Conservation (phyloP, 176 grass and related monocot genomes). For the Avena insularis region DNA sequence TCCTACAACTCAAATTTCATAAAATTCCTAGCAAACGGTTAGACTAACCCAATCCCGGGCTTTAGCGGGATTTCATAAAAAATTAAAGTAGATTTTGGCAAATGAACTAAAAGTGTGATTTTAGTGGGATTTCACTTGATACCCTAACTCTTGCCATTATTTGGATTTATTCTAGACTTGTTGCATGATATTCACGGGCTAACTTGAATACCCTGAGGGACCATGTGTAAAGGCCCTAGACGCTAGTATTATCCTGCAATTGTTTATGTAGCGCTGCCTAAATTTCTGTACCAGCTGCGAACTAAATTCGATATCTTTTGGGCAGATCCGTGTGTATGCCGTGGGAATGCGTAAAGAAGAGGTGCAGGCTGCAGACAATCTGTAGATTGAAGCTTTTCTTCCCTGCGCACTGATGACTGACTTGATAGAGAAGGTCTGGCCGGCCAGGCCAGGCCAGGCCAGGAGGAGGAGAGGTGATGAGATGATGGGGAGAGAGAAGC, state of each 20-base stretch:
- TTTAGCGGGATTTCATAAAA: no score
- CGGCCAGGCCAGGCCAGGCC: background rate
- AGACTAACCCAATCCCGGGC: background rate
- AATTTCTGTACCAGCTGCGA: slow-evolving; percentile 36
- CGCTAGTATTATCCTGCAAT: background rate
- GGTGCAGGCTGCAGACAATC: slow-evolving; percentile 21
- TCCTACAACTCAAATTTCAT: background rate
- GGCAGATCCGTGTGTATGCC: slow-evolving; percentile 42
- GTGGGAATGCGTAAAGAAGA: slow-evolving; percentile 44
- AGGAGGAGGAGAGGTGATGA: background rate
- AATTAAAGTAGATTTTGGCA: no score
- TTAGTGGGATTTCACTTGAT: no score
- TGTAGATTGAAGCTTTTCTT: background rate
- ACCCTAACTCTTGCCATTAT: background rate
- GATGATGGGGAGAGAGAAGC: background rate
- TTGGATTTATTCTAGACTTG: background rate
- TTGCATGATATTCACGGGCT: slow-evolving; percentile 5
- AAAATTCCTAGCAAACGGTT: background rate
- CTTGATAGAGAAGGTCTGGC: slow-evolving; percentile 44
- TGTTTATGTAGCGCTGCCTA: slow-evolving; percentile 29
- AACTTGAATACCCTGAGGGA: slow-evolving; percentile 5
- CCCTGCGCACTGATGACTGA: slow-evolving; percentile 29
- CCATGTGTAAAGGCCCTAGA: background rate
- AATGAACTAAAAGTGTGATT: no score
- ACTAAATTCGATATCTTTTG: slow-evolving; percentile 44